Percentiles rank a stretch among this genome's conserved stretches.
phyloP scores from a whole-genome alignment of 352 stramenopile species.

The Phytophthora quininea region DNA sequence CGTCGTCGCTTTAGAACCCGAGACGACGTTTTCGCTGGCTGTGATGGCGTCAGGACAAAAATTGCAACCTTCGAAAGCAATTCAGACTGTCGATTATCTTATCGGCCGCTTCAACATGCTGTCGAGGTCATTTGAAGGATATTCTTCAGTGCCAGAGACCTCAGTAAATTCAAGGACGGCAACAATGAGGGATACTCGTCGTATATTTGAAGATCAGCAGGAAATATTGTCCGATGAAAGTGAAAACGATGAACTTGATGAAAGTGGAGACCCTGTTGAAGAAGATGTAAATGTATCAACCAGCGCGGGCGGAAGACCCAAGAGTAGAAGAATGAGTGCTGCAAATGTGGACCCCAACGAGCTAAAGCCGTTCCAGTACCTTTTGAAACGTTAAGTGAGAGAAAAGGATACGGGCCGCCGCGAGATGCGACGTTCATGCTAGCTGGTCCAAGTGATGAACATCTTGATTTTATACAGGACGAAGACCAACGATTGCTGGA shows the following conservation, averaged over 20 bases:
- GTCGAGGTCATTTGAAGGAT: constrained; percentile 40
- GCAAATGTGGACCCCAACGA: constrained; percentile 19
- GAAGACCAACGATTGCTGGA: constrained; percentile 42
- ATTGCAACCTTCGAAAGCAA: constrained; percentile 53
- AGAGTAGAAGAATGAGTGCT: constrained; percentile 10
- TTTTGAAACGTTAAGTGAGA: constrained; percentile 52
- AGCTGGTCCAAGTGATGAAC: constrained; percentile 30
- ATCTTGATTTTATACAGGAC: constrained; percentile 56
- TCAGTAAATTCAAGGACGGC: neutral
- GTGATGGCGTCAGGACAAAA: constrained; percentile 76
- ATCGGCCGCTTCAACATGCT: constrained; percentile 76
- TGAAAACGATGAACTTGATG: constrained; percentile 12
- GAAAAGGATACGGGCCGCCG: constrained; percentile 25
- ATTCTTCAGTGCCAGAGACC: constrained; percentile 3
- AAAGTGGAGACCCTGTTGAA: constrained; percentile 9
- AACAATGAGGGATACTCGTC: neutral
- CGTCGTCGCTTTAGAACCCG: constrained; percentile 48
- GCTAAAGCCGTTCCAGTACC: constrained; percentile 51
- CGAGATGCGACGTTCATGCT: constrained; percentile 40
- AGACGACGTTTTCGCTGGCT: constrained; percentile 51
- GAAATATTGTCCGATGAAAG: constrained; percentile 1
- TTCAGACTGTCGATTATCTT: constrained; percentile 68
- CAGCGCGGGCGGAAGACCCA: constrained; percentile 1
- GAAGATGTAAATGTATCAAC: neutral
- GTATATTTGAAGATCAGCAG: neutral